These are phyloP conservation scores for Citropsis articulata DNA, from an alignment of 345 rosid species.

Conservation along the genomic window DNA sequence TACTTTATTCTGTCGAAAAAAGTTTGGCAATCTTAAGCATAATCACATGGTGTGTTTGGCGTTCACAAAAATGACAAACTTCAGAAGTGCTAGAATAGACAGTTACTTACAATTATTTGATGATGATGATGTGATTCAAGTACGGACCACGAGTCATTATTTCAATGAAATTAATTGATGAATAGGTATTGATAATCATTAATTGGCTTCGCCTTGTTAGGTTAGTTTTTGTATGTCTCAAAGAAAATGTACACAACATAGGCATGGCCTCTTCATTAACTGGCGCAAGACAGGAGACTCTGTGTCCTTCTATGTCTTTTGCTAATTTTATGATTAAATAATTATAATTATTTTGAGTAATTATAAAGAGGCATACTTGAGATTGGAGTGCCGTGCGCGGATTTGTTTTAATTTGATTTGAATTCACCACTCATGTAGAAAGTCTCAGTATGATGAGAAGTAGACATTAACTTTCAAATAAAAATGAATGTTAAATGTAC, in stretches of 20 bases:
- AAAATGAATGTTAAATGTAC: no score
- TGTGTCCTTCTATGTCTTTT: neutral
- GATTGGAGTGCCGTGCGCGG: no score
- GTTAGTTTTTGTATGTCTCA: neutral
- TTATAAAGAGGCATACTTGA: no score
- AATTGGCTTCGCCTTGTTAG: no score
- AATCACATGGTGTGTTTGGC: constrained; percentile 9
- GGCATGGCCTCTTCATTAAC: neutral
- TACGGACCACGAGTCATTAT: neutral
- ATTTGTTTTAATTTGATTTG: no score
- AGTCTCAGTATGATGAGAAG: no score
- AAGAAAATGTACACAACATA: no score
- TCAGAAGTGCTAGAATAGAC: constrained; percentile 1
- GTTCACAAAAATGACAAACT: neutral
- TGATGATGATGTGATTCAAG: constrained; percentile 2
- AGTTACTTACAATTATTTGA: neutral
- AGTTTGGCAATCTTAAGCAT: neutral
- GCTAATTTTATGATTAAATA: no score
- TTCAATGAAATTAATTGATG: neutral
- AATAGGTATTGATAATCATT: neutral
- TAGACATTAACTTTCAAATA: no score
- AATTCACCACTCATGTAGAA: no score
- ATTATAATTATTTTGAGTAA: no score
- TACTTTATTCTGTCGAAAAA: neutral
- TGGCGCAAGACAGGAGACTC: neutral